Percentiles rank a stretch among this genome's conserved stretches.
These are phyloP conservation scores for Trichoderma guizhouense DNA, from an alignment of 2,329 filamentous ascomycete species.

Conservation along the genomic window DNA sequence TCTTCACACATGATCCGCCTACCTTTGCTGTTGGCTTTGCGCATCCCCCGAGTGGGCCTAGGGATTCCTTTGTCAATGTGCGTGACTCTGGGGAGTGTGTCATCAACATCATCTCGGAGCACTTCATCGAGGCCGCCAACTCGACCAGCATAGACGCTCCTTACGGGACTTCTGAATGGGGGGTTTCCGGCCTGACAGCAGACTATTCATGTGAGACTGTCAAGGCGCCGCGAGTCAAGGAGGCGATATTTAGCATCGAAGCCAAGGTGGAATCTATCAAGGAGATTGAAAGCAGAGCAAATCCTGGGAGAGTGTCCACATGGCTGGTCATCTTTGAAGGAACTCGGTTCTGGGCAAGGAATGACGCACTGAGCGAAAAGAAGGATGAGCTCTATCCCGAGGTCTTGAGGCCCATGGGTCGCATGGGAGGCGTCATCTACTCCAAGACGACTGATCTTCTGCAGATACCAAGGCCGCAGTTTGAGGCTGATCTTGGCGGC, in stretches of 20 bases:
- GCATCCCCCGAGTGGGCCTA: slow-evolving; percentile 50
- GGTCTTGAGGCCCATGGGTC: slow-evolving; percentile 70
- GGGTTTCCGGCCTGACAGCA: slow-evolving; percentile 70
- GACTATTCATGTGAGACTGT: slow-evolving; percentile 62
- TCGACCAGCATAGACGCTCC: slow-evolving; percentile 75
- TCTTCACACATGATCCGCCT: slow-evolving; percentile 83
- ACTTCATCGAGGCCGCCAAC: slow-evolving; percentile 85
- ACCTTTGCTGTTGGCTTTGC: slow-evolving; percentile 65
- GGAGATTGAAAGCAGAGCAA: slow-evolving; percentile 73
- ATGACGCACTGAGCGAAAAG: slow-evolving; percentile 81
- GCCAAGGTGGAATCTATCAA: slow-evolving; percentile 69
- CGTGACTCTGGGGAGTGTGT: slow-evolving; percentile 69
- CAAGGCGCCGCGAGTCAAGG: slow-evolving; percentile 68
- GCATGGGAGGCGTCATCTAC: slow-evolving; percentile 85
- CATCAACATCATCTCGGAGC: slow-evolving; percentile 84
- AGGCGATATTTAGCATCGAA: slow-evolving; percentile 81
- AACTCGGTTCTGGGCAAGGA: slow-evolving; percentile 80
- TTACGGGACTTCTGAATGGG: slow-evolving; percentile 75
- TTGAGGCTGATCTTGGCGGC: slow-evolving; percentile 49
- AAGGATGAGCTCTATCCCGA: slow-evolving; percentile 69
- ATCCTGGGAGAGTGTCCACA: slow-evolving; percentile 70
- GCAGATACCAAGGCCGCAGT: slow-evolving; percentile 66
- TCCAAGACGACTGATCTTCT: slow-evolving; percentile 65
- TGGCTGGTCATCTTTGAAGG: slow-evolving; percentile 78
- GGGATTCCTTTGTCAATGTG: slow-evolving; percentile 78